Percentiles rank a stretch among this genome's conserved stretches.
phyloP scores from a whole-genome alignment of 2,329 filamentous ascomycete species.

The Furcasterigmium furcatum region DNA sequence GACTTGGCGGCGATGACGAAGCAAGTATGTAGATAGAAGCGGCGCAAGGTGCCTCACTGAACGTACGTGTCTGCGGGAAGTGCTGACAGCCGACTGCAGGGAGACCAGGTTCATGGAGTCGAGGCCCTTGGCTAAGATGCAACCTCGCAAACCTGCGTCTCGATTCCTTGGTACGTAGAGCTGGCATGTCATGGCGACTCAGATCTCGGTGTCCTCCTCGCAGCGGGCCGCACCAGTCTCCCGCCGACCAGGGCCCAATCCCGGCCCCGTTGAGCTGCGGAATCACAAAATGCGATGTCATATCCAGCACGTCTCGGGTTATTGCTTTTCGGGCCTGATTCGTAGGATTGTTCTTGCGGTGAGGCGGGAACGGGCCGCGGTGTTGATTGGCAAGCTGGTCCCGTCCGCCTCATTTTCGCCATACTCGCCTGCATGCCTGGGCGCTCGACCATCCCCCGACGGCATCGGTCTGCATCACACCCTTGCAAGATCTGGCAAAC shows the following conservation, averaged over 20 bases:
- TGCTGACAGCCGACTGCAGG: too few relatives aligned
- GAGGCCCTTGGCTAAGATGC: too few relatives aligned
- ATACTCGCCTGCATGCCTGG: slow-evolving; percentile 11
- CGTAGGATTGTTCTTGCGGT: neutral
- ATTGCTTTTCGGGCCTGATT: neutral
- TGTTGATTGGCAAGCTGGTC: slow-evolving; percentile 10
- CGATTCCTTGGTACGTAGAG: too few relatives aligned
- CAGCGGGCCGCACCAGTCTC: neutral
- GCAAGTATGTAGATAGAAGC: too few relatives aligned
- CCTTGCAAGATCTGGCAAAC: neutral
- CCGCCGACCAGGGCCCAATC: too few relatives aligned
- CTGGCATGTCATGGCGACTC: too few relatives aligned
- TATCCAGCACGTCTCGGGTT: neutral
- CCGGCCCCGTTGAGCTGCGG: too few relatives aligned
- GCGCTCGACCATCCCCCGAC: slow-evolving; percentile 5
- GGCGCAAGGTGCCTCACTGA: too few relatives aligned
- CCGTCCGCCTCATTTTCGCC: slow-evolving; percentile 14
- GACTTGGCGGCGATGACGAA: too few relatives aligned
- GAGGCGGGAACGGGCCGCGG: slow-evolving; percentile 3
- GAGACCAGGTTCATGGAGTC: too few relatives aligned
- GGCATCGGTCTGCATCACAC: slow-evolving; percentile 1
- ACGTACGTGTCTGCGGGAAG: too few relatives aligned
- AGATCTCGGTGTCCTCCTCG: neutral
- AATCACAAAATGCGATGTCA: neutral
- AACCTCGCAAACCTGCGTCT: too few relatives aligned